phyloP scores from a whole-genome alignment of 2,329 filamentous ascomycete species.

The Didymella pomorum region DNA sequence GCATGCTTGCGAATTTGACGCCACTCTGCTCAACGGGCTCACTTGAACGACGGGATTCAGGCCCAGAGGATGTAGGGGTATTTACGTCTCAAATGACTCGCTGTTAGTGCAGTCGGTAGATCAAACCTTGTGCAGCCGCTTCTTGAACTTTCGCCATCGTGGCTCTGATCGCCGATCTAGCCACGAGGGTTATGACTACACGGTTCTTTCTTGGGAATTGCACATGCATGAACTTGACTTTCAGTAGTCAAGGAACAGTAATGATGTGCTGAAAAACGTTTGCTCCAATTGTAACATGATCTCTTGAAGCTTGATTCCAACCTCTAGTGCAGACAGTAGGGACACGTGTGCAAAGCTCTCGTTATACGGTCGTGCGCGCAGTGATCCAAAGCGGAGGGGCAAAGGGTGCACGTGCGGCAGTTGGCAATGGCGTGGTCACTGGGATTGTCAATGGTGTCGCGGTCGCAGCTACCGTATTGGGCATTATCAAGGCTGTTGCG shows the following conservation, averaged over 20 bases:
- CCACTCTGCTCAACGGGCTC: too few relatives aligned
- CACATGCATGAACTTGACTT: background rate
- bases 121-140: too few relatives aligned
- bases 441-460: background rate
- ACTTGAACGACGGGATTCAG: too few relatives aligned
- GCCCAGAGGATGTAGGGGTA: too few relatives aligned
- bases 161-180: background rate
- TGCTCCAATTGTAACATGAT: too few relatives aligned
- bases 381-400: background rate
- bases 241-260: background rate
- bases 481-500: background rate
- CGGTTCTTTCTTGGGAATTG: background rate
- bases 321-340: too few relatives aligned
- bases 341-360: too few relatives aligned
- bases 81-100: too few relatives aligned
- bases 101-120: too few relatives aligned
- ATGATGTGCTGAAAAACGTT: background rate
- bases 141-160: too few relatives aligned
- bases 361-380: background rate
- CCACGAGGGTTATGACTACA: constrained; percentile 1
- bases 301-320: background rate
- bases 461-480: background rate
- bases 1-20: too few relatives aligned
- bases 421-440: background rate
- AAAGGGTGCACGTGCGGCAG: background rate